Evolutionary conservation across 2,329 filamentous ascomycete genomes (phyloP).

Genomic region (Aspergillus sp.): DNA sequence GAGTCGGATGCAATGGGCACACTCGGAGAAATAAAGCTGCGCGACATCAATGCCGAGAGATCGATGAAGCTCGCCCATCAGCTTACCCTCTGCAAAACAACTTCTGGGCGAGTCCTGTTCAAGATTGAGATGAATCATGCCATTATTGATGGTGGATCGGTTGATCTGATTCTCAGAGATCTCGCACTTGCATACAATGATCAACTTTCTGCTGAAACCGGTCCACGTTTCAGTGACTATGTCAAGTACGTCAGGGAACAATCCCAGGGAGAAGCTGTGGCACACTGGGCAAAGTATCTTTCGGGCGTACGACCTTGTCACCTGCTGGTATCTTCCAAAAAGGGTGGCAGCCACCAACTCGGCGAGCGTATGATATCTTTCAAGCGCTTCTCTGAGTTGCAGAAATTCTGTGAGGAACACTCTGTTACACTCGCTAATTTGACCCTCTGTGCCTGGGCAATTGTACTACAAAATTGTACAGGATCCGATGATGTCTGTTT

Average conservation of each 20-base stretch:
- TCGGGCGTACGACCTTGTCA: constrained; percentile 22
- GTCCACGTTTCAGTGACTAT: constrained; percentile 41
- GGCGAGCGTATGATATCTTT: constrained; percentile 33
- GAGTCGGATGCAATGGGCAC: constrained; percentile 30
- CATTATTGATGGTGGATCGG: constrained; percentile 40
- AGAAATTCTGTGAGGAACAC: constrained; percentile 34
- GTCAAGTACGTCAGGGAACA: constrained; percentile 36
- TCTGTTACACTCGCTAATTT: constrained; percentile 40
- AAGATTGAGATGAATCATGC: constrained; percentile 44
- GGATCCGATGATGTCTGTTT: constrained; percentile 44
- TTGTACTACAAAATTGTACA: constrained; percentile 38
- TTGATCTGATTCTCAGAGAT: constrained; percentile 36
- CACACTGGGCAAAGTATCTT: constrained; percentile 40
- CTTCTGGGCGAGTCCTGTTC: constrained; percentile 32
- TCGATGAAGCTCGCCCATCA: constrained; percentile 37
- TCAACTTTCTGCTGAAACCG: constrained; percentile 27
- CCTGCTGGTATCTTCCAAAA: constrained; percentile 7
- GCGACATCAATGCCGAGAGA: constrained; percentile 26
- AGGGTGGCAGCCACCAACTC: constrained; percentile 22
- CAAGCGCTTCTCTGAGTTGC: constrained; percentile 32
- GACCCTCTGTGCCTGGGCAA: constrained; percentile 41
- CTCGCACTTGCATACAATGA: constrained; percentile 35
- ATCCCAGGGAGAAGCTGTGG: constrained; percentile 28
- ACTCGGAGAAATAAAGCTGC: constrained; percentile 31
- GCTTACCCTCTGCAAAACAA: constrained; percentile 36